Percentiles rank a stretch among this genome's conserved stretches.
phyloP scores from a whole-genome alignment of 306 rosid species.

The Gynostemma pentaphyllum region DNA sequence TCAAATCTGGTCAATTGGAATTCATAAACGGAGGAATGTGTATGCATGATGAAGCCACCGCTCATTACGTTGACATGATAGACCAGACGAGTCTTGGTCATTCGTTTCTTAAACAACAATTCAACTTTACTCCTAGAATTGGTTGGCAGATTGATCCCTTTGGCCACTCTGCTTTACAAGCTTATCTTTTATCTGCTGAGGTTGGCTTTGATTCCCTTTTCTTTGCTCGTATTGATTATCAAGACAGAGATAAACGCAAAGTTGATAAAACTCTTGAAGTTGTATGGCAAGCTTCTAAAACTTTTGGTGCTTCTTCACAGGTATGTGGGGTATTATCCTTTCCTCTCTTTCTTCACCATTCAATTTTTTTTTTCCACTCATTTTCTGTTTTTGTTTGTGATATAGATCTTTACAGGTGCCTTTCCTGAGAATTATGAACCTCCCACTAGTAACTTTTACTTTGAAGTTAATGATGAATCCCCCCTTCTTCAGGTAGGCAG shows the following conservation, averaged over 20 bases:
- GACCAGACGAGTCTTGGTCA: slow-evolving; percentile 94
- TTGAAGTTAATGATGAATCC: slow-evolving; percentile 45
- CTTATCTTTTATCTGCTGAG: too few species aligned
- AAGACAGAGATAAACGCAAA: slow-evolving; percentile 25
- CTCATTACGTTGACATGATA: slow-evolving; percentile 83
- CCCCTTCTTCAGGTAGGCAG: slow-evolving; percentile 66
- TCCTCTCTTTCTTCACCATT: neutral
- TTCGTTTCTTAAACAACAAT: slow-evolving; percentile 44
- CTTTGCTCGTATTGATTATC: slow-evolving; percentile 32
- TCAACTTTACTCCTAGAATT: slow-evolving; percentile 50
- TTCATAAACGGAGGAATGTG: slow-evolving; percentile 84
- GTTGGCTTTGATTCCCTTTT: slow-evolving; percentile 31
- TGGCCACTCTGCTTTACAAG: slow-evolving; percentile 96
- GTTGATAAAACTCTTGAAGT: slow-evolving; percentile 29
- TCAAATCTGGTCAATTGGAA: slow-evolving; percentile 71
- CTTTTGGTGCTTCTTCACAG: slow-evolving; percentile 29
- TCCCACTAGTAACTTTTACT: slow-evolving; percentile 41
- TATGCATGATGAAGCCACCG: slow-evolving; percentile 87
- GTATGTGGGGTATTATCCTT: slow-evolving; percentile 1
- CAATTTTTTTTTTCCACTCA: neutral
- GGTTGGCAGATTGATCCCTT: slow-evolving; percentile 94
- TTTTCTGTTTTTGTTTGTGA: neutral
- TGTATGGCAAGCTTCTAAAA: slow-evolving; percentile 32
- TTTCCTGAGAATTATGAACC: slow-evolving; percentile 73
- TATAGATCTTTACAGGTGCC: slow-evolving; percentile 66